Evolutionary conservation across 768 basidiomycete genomes (phyloP).

Genomic region (Tubosaeta sp.): DNA sequence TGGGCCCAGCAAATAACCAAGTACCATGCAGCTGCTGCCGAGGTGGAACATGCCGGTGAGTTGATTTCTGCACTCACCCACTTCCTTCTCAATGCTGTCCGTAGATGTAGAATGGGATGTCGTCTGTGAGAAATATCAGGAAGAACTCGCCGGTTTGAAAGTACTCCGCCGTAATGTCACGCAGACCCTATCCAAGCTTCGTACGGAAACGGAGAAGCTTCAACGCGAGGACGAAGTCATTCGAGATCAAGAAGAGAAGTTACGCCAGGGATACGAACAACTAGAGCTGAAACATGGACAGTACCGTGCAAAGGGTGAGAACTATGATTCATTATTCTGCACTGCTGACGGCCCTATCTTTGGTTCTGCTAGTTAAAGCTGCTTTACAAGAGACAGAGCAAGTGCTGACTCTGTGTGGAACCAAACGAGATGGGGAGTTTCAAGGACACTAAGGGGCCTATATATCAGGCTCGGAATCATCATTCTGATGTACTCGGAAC

Average conservation of each 20-base stretch:
- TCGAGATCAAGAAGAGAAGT: conserved; percentile 38
- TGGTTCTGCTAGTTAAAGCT: conserved; percentile 31
- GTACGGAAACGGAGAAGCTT: conserved; percentile 38
- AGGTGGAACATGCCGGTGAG: conserved; percentile 39
- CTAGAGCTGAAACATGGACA: conserved; percentile 38
- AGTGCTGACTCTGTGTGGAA: conserved; percentile 41
- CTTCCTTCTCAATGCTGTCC: neutral
- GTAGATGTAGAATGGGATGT: conserved; percentile 59
- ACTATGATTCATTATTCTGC: neutral
- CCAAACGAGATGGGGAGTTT: conserved; percentile 35
- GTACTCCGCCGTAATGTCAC: conserved; percentile 52
- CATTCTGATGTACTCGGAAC: neutral
- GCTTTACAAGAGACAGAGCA: conserved; percentile 43
- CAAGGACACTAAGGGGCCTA: neutral
- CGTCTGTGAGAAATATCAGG: conserved; percentile 51
- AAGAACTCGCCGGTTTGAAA: conserved; percentile 59
- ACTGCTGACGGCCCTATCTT: conserved; percentile 7
- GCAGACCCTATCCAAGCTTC: conserved; percentile 35
- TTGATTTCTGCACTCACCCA: neutral
- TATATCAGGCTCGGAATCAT: neutral
- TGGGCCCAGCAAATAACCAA: conserved; percentile 54
- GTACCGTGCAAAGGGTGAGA: conserved; percentile 40
- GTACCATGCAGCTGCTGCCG: conserved; percentile 37
- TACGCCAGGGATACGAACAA: conserved; percentile 36
- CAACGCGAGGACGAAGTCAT: conserved; percentile 39